A percentile compares a stretch with the other conserved stretches of the same genome.
Evolutionary conservation across 192 early-diverging fungal genomes (phyloP).

Genomic region (Mortierella hygrophila): DNA sequence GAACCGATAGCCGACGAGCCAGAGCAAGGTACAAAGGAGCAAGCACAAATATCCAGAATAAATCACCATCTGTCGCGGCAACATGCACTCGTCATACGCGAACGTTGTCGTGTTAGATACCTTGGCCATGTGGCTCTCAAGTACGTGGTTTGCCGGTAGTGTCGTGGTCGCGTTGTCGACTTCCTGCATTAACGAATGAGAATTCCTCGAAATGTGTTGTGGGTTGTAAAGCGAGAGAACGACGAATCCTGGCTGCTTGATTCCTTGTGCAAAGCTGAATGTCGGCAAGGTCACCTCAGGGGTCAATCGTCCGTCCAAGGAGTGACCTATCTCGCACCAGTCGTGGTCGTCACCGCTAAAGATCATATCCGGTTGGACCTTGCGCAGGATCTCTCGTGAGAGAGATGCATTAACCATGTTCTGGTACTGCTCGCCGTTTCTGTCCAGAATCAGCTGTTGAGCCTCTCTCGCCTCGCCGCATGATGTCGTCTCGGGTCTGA

Average conservation of each 20-base stretch:
- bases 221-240: slow-evolving; percentile 40
- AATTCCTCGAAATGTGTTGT: slow-evolving; percentile 5
- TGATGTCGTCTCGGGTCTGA: slow-evolving; percentile 66
- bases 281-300: slow-evolving; percentile 69
- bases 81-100: slow-evolving; percentile 65
- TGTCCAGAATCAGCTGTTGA: slow-evolving; percentile 59
- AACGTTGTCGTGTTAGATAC: slow-evolving; percentile 35
- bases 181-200: background rate
- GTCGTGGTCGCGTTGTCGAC: slow-evolving; percentile 57
- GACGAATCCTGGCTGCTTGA: slow-evolving; percentile 67
- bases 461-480: slow-evolving; percentile 79
- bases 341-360: slow-evolving; percentile 96
- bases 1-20: background rate
- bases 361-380: slow-evolving; percentile 71
- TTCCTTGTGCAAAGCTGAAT: slow-evolving; percentile 78
- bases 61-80: slow-evolving; percentile 78
- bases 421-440: slow-evolving; percentile 89
- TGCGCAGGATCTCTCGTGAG: slow-evolving; percentile 65
- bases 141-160: slow-evolving; percentile 59
- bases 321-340: slow-evolving; percentile 75
- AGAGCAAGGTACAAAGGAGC: slow-evolving; percentile 12
- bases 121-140: background rate
- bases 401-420: slow-evolving; percentile 76
- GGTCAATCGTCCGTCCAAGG: background rate
- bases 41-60: slow-evolving; percentile 47